Conservation (phyloP, 768 basidiomycete species). For the Rhodotorula babjevae region DNA sequence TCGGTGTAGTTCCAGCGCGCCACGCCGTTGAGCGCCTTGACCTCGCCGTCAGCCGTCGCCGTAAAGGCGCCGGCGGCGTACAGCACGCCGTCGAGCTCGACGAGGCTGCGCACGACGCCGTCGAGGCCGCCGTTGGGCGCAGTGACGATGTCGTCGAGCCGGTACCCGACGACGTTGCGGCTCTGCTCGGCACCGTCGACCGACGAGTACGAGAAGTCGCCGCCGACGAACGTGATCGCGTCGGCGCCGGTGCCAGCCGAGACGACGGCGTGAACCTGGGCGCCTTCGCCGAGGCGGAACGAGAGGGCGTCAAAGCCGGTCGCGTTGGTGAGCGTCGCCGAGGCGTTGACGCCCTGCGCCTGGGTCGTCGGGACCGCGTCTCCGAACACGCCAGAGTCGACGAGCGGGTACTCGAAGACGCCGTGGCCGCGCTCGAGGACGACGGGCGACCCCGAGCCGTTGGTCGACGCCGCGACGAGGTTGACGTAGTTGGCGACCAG, state of each 20-base stretch:
- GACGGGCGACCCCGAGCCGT: constrained; percentile 24
- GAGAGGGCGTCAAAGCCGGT: constrained; percentile 39
- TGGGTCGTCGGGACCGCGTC: constrained; percentile 31
- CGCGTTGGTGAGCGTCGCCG: constrained; percentile 27
- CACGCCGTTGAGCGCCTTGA: constrained; percentile 56
- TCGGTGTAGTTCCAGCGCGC: constrained; percentile 35
- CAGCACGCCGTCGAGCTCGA: constrained; percentile 54
- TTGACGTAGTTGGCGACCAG: constrained; percentile 84
- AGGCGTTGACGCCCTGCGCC: constrained; percentile 17
- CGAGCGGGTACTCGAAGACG: constrained; percentile 79
- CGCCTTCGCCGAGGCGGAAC: constrained; percentile 22
- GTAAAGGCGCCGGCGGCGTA: constrained; percentile 86
- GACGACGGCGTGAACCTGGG: constrained; percentile 19
- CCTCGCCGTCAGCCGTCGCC: constrained; percentile 66
- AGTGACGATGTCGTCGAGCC: constrained; percentile 51
- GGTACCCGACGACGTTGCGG: constrained; percentile 69
- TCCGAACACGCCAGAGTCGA: constrained; percentile 48
- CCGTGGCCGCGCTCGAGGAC: constrained; percentile 61
- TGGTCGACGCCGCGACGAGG: constrained; percentile 61
- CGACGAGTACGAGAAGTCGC: constrained; percentile 60
- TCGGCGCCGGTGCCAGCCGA: not conserved
- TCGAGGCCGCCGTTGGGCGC: constrained; percentile 69
- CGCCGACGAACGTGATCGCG: constrained; percentile 52
- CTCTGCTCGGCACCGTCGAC: constrained; percentile 50
- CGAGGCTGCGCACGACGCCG: constrained; percentile 66